Percentiles rank a stretch among this genome's conserved stretches.
These are phyloP conservation scores for Metschnikowia lochheadii DNA, from an alignment of 805 yeast species.

Conservation along the genomic window DNA sequence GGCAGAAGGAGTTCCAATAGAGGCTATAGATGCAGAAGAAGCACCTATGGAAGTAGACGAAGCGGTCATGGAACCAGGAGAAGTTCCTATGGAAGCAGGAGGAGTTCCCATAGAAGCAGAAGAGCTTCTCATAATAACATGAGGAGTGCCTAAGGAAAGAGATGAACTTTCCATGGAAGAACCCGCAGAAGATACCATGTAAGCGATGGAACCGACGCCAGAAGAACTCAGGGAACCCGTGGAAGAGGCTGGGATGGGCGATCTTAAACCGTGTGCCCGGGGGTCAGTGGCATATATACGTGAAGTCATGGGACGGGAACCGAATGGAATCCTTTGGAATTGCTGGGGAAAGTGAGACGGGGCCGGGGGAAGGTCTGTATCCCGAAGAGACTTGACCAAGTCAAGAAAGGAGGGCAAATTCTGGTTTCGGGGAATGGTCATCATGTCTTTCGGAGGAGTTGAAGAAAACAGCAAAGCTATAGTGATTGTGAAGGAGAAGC, in stretches of 20 bases:
- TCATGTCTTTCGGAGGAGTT: not conserved
- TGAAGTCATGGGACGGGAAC: not conserved
- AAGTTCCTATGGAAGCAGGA: too few relatives aligned
- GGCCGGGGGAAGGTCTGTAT: not conserved
- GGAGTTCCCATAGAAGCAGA: too few relatives aligned
- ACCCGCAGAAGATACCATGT: too few relatives aligned
- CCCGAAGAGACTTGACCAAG: slow-evolving; percentile 10
- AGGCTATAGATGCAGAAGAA: not conserved
- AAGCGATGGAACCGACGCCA: too few relatives aligned
- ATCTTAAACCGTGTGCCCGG: too few relatives aligned
- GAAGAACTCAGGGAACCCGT: too few relatives aligned
- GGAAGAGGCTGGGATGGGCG: too few relatives aligned
- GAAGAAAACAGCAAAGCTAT: not conserved
- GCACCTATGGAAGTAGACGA: not conserved
- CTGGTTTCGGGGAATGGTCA: slow-evolving; percentile 3
- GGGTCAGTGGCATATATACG: not conserved
- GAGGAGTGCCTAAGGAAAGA: too few relatives aligned
- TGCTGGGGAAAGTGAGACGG: not conserved
- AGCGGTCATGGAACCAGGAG: not conserved
- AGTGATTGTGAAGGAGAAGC: too few relatives aligned
- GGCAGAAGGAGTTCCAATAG: not conserved
- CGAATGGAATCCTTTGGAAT: not conserved
- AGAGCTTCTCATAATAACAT: too few relatives aligned
- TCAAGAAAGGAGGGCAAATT: slow-evolving; percentile 16
- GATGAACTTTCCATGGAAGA: too few relatives aligned